Percentiles rank a stretch among this genome's conserved stretches.
These are phyloP conservation scores for Nectriaceae sp. DNA, from an alignment of 2,329 filamentous ascomycete genomes.

Conservation along the genomic window DNA sequence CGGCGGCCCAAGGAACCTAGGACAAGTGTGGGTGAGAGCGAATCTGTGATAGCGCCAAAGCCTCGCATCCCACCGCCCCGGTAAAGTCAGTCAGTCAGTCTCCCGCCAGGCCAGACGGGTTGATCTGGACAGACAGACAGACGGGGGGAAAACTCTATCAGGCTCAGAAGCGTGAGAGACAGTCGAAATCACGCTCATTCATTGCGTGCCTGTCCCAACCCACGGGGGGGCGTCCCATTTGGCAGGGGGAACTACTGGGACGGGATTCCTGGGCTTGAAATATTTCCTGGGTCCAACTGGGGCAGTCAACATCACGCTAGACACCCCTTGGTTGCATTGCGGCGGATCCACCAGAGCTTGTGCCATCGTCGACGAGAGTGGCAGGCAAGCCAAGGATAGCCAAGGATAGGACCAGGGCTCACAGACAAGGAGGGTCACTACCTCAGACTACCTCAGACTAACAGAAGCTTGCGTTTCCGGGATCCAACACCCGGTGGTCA, in stretches of 20 bases:
- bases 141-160: background rate
- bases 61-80: background rate
- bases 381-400: background rate
- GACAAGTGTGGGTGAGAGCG: background rate
- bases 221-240: constrained; percentile 9
- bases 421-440: background rate
- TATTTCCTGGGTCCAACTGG: constrained; percentile 22
- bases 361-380: constrained; percentile 3
- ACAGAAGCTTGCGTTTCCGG: constrained; percentile 1
- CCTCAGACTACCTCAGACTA: no score
- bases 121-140: background rate
- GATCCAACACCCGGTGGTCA: background rate
- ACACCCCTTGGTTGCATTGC: background rate
- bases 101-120: background rate
- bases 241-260: background rate
- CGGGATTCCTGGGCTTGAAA: background rate
- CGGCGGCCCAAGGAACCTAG: background rate
- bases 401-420: background rate
- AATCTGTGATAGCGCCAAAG: background rate
- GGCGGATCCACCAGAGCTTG: constrained; percentile 23
- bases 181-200: constrained; percentile 3
- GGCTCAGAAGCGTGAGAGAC: no score
- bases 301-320: constrained; percentile 13
- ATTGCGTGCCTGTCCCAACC: constrained; percentile 15
- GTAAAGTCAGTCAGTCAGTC: background rate